Conservation (phyloP, 768 basidiomycete species). For the Podaxis sp. region DNA sequence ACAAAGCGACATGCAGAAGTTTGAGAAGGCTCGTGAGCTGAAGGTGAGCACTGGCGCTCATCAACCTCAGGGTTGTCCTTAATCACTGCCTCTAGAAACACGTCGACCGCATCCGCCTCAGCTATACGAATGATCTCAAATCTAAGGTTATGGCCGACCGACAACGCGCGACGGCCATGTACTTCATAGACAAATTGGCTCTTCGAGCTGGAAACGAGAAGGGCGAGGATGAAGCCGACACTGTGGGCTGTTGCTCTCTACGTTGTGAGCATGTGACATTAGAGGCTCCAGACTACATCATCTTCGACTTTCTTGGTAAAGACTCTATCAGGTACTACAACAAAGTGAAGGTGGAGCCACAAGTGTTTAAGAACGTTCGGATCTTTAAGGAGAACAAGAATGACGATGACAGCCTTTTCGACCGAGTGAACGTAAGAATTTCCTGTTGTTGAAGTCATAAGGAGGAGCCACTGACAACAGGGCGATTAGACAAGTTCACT, state of each 20-base stretch:
- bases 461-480: slow-evolving; percentile 16
- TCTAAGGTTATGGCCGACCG: slow-evolving; percentile 92
- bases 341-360: slow-evolving; percentile 80
- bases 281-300: slow-evolving; percentile 78
- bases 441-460: slow-evolving; percentile 8
- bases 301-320: slow-evolving; percentile 98
- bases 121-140: slow-evolving; percentile 81
- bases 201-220: slow-evolving; percentile 99
- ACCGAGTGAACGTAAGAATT: slow-evolving; percentile 84
- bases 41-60: slow-evolving; percentile 50
- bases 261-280: slow-evolving; percentile 96
- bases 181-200: slow-evolving; percentile 95
- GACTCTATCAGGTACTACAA: slow-evolving; percentile 98
- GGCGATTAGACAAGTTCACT: slow-evolving; percentile 65
- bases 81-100: slow-evolving; percentile 52
- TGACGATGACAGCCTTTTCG: slow-evolving; percentile 86
- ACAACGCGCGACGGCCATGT: slow-evolving; percentile 98
- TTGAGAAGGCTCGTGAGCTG: slow-evolving; percentile 95
- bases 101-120: slow-evolving; percentile 85
- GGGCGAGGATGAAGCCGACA: slow-evolving; percentile 98
- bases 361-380: slow-evolving; percentile 97
- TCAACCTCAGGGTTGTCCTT: background rate
- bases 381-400: slow-evolving; percentile 94
- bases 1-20: slow-evolving; percentile 96
- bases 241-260: slow-evolving; percentile 97